These are phyloP conservation scores for Martensiomyces pterosporus DNA, from an alignment of 192 early-diverging fungal species.

Conservation along the genomic window DNA sequence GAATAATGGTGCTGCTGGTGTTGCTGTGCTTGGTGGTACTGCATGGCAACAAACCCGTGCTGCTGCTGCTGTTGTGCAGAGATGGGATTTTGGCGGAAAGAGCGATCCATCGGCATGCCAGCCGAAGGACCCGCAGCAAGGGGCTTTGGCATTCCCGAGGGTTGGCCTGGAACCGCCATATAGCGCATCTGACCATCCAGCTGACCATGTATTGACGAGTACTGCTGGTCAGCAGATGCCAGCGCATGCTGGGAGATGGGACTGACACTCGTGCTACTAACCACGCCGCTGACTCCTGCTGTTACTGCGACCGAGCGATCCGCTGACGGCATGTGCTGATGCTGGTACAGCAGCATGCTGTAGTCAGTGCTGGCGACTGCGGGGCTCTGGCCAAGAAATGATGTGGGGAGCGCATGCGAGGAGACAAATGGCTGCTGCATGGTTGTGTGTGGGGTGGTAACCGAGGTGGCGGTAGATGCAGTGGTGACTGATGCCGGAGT, in stretches of 20 bases:
- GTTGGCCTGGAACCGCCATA: conserved; percentile 44
- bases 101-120: conserved; percentile 22
- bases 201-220: conserved; percentile 29
- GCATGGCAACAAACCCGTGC: conserved; percentile 19
- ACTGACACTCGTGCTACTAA: conserved; percentile 37
- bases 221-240: conserved; percentile 19
- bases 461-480: conserved; percentile 6
- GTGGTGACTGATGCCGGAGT: conserved; percentile 3
- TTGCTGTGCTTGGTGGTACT: conserved; percentile 18
- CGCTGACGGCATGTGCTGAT: conserved; percentile 29
- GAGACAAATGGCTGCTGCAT: conserved; percentile 33
- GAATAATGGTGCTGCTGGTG: conserved; percentile 11
- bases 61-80: conserved; percentile 18
- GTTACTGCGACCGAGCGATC: conserved; percentile 27
- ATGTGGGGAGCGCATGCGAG: conserved; percentile 35
- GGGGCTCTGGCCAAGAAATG: conserved; percentile 36
- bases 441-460: conserved; percentile 14
- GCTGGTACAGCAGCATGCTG: conserved; percentile 43
- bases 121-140: too few relatives aligned
- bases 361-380: conserved; percentile 34
- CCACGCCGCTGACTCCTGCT: conserved; percentile 15
- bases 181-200: conserved; percentile 47
- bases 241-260: conserved; percentile 40
- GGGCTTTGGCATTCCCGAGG: conserved; percentile 29
- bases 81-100: conserved; percentile 19